Base-by-base conservation (phyloP, 768 basidiomycete species). In the Sporobolomyces pararoseus region DNA sequence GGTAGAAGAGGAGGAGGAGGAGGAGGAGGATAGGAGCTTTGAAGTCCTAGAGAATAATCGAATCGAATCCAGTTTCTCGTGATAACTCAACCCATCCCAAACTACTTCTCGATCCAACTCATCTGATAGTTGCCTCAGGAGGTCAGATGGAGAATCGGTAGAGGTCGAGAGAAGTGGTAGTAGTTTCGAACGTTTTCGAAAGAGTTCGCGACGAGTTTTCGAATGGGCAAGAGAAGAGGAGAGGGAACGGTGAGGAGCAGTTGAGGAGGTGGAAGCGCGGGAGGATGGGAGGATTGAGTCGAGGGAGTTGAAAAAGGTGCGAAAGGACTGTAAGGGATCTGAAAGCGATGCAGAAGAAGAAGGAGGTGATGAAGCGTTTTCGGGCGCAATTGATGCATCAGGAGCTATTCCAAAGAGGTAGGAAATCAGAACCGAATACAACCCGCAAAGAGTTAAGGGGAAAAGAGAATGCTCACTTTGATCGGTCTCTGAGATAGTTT, bases 61-160 rank as follows among this genome's bases (percentile, higher is more conserved):
- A 14, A 61, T 61, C 44, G 59, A 12, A 35, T 61, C 59, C 29
- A 61, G 16, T 34, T 61, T 61, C 31, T 61, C 46, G 23, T 61
- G 50, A 21, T 61, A 34, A 2, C 6, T 19, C 31, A 61, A 35
- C 31, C 19, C 21, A 12, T 32, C n/a, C 59, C 59, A 61, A 10
- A 27, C 44, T 17, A 29, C 9, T 3, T 4, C n/a, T 7, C 13
- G 10, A 7, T 46, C 39, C 42, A 60, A 27, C 4, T 34, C 5
- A 25, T 49, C 44, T 5, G 59, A 47, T 16, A 61, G 32, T 29
- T 32, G 37, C 4, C 7, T 7, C 9, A 57, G 17, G 55, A 39
- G 55, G 34, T 16, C 6, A 4, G 21, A 54, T 25, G 31, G 35
- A 47, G 46, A 23, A 23, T 9, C 39, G 39, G 39, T 42, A 5